Conservation (phyloP, 2,329 filamentous ascomycete species). For the Colletotrichum tofieldiae region DNA sequence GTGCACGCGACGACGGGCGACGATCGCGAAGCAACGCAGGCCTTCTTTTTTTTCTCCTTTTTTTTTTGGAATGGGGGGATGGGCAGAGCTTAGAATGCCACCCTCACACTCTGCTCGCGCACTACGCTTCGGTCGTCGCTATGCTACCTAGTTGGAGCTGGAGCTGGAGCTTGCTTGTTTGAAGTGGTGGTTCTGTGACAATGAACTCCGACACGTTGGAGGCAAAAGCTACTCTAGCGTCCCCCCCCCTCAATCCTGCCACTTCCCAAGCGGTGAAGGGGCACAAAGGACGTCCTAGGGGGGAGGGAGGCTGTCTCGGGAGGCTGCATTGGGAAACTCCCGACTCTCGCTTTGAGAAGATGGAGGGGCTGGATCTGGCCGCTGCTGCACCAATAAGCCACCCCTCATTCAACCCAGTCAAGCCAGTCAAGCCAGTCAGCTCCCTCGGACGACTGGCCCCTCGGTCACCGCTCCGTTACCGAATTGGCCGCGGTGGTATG, state of each 20-base stretch:
- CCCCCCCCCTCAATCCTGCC: background rate
- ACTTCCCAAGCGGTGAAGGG: background rate
- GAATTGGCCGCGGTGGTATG: background rate
- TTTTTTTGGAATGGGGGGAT: background rate
- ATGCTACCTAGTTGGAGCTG: background rate
- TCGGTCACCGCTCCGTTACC: background rate
- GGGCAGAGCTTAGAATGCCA: background rate
- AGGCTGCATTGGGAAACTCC: constrained; percentile 30
- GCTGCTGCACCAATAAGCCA: constrained; percentile 5
- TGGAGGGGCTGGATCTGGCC: background rate
- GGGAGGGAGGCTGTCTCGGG: constrained; percentile 18
- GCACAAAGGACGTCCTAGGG: background rate
- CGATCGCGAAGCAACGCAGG: background rate
- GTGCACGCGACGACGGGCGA: background rate
- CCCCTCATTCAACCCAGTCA: background rate
- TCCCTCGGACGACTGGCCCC: background rate
- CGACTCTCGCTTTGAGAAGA: background rate
- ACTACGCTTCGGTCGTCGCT: background rate
- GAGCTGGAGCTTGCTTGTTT: background rate
- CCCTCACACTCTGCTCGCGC: background rate
- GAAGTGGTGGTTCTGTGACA: background rate
- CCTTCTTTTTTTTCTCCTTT: too few relatives aligned
- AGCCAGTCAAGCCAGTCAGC: background rate
- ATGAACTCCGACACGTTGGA: constrained; percentile 12
- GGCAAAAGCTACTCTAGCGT: background rate